Evolutionary conservation across 371 early-diverging fungal species (phyloP).

Genomic region (Thermomucor indicae-seudaticae): DNA sequence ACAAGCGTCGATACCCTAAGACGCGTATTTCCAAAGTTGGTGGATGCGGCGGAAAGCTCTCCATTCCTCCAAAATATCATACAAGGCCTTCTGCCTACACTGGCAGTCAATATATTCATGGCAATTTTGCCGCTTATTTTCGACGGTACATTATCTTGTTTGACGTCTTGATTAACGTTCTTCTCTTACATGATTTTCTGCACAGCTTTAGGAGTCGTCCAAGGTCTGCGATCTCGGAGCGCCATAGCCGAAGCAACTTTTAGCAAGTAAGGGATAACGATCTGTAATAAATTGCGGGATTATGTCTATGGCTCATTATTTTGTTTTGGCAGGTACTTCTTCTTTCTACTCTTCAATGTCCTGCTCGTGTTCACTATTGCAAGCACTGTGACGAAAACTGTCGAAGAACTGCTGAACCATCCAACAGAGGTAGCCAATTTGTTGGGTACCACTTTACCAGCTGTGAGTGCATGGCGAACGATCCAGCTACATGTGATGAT

Average conservation of each 20-base stretch:
- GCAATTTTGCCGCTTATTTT: slow-evolving; percentile 59
- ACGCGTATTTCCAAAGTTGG: slow-evolving; percentile 20
- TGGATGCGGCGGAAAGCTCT: slow-evolving; percentile 5
- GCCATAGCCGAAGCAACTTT: slow-evolving; percentile 40
- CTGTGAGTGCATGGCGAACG: slow-evolving; percentile 17
- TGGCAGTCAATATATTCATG: slow-evolving; percentile 49
- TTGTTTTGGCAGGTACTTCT: slow-evolving; percentile 64
- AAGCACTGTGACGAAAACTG: slow-evolving; percentile 58
- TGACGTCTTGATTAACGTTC: neutral
- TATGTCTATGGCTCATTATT: neutral
- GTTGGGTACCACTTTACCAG: slow-evolving; percentile 58
- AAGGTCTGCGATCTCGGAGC: slow-evolving; percentile 41
- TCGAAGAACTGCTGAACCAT: slow-evolving; percentile 35
- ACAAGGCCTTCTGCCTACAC: slow-evolving; percentile 50
- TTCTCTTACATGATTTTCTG: neutral
- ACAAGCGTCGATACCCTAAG: slow-evolving; percentile 37
- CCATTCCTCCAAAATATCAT: slow-evolving; percentile 32
- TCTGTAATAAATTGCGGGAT: neutral
- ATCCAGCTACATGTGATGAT: neutral
- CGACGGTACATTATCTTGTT: slow-evolving; percentile 24
- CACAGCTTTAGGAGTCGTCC: slow-evolving; percentile 33
- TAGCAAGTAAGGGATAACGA: slow-evolving; percentile 31
- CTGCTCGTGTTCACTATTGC: slow-evolving; percentile 82
- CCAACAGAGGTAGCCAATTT: slow-evolving; percentile 56
- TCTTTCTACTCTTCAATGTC: slow-evolving; percentile 86